Evolutionary conservation across 164 flowering plant genomes (phyloP).

Genomic region (Dillenia suffruticosa): DNA sequence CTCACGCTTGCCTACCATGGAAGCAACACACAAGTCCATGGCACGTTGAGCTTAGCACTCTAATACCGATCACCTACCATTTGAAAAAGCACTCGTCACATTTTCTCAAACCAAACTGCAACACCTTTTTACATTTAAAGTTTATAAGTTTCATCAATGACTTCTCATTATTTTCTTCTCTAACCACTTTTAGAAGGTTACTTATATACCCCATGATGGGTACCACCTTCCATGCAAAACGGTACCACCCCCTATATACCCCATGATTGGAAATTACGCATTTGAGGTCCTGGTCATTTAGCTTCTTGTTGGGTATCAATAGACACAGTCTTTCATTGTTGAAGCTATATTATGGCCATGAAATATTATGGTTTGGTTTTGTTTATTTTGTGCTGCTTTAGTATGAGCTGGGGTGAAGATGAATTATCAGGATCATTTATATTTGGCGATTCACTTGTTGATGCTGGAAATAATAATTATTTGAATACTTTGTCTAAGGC

Average conservation of each 20-base stretch:
- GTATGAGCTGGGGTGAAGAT: constrained; percentile 21
- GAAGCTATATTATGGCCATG: constrained; percentile 14
- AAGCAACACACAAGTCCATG: constrained; percentile 18
- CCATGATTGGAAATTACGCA: too few species aligned
- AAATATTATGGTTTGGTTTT: constrained; percentile 11
- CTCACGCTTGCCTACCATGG: constrained; percentile 6
- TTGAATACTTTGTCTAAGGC: constrained; percentile 76
- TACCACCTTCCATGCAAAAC: too few species aligned
- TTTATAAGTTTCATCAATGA: constrained; percentile 22
- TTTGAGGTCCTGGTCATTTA: background rate
- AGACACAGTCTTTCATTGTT: background rate
- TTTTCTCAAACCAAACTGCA: constrained; percentile 41
- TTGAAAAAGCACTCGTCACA: constrained; percentile 10
- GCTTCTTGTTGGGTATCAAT: background rate
- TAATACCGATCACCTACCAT: constrained; percentile 42
- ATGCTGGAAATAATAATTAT: constrained; percentile 90
- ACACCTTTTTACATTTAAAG: constrained; percentile 10
- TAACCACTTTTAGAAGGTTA: background rate
- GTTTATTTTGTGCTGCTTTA: constrained; percentile 10
- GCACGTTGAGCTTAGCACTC: constrained; percentile 7
- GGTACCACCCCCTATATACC: too few species aligned
- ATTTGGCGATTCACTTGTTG: constrained; percentile 94
- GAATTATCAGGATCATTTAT: constrained; percentile 67
- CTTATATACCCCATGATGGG: constrained; percentile 9
- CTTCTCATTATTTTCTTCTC: background rate